Conservation (phyloP, 1,284 basidiomycete species). For the Porogramme epimiltina region DNA sequence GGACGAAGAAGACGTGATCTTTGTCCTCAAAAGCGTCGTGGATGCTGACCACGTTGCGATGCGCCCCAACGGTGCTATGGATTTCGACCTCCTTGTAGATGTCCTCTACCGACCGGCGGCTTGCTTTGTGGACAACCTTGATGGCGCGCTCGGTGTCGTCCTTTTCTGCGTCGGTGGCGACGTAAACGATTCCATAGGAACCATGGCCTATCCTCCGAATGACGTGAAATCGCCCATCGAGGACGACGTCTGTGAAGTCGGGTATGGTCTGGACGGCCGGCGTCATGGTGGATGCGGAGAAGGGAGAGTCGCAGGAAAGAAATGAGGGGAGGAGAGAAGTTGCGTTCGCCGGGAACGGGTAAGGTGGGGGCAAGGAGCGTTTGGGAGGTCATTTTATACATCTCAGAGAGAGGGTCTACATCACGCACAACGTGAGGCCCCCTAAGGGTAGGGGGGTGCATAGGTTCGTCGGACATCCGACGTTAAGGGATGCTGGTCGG, state of each 20-base stretch:
- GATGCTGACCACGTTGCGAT: conserved; percentile 61
- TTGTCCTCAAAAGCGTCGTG: conserved; percentile 60
- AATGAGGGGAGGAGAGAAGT: neutral
- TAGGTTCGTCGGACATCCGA: too few species aligned
- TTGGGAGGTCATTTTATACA: too few species aligned
- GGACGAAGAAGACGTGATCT: conserved; percentile 58
- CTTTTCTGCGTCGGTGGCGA: conserved; percentile 25
- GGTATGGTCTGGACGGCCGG: conserved; percentile 18
- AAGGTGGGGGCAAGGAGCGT: too few species aligned
- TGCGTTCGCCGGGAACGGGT: conserved; percentile 3
- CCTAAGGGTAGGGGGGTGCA: too few species aligned
- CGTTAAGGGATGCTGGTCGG: too few species aligned
- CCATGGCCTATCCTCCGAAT: conserved; percentile 25
- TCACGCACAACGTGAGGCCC: too few species aligned
- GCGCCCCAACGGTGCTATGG: conserved; percentile 60
- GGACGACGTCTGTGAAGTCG: conserved; percentile 14
- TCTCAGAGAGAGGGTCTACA: too few species aligned
- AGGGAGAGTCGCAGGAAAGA: neutral
- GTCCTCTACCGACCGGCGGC: conserved; percentile 4
- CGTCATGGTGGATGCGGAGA: conserved; percentile 8
- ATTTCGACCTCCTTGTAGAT: conserved; percentile 30
- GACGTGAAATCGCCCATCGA: neutral
- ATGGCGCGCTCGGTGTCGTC: conserved; percentile 22
- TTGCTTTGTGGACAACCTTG: conserved; percentile 29
- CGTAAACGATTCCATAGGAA: conserved; percentile 36